Evolutionary conservation across 352 stramenopile species (phyloP).

Genomic region (Phytophthora sp.): DNA sequence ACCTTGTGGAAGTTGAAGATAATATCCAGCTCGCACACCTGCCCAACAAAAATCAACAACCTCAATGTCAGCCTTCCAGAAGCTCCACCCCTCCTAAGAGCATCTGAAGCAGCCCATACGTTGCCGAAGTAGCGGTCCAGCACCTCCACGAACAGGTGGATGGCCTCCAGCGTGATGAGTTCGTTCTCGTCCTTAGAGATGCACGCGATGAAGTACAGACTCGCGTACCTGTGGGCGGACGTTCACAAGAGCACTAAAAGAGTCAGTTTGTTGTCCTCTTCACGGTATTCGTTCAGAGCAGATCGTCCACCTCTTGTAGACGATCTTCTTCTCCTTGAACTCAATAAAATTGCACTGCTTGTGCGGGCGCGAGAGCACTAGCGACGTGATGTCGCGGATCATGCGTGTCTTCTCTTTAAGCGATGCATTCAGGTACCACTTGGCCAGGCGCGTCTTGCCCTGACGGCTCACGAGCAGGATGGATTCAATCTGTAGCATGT

Average conservation of each 20-base stretch:
- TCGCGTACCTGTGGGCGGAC: constrained; percentile 96
- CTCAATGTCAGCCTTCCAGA: neutral
- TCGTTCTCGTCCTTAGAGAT: constrained; percentile 98
- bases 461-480: constrained; percentile 91
- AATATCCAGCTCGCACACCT: constrained; percentile 96
- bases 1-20: constrained; percentile 99
- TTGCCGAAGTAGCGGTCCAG: constrained; percentile 98
- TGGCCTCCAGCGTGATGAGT: constrained; percentile 97
- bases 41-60: constrained; percentile 1
- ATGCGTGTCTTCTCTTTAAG: constrained; percentile 89
- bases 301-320: constrained; percentile 92
- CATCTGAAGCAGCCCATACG: constrained; percentile 40
- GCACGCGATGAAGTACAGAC: constrained; percentile 97
- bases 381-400: constrained; percentile 87
- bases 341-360: constrained; percentile 97
- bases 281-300: neutral
- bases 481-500: constrained; percentile 75
- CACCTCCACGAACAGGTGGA: constrained; percentile 98
- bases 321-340: constrained; percentile 98
- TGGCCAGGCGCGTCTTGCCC: constrained; percentile 92
- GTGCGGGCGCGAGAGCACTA: constrained; percentile 84
- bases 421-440: constrained; percentile 88
- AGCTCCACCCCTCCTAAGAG: neutral
- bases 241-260: constrained; percentile 1
- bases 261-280: neutral